Evolutionary conservation across 805 yeast species (phyloP).

Genomic region (Sugiyamaella mastotermitis): DNA sequence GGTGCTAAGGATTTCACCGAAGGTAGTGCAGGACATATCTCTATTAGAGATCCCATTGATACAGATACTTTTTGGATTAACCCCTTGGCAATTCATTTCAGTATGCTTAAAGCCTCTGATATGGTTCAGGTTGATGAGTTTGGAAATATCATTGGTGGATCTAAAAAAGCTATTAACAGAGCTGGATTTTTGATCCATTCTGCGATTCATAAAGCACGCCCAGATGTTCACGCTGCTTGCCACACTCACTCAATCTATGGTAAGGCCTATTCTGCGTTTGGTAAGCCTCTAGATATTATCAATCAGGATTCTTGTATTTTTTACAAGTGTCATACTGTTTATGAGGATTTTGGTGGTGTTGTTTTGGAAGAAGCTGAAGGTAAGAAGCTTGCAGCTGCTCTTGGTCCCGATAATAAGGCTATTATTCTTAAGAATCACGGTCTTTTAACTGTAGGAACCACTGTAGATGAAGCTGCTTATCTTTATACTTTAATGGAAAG

Average conservation of each 20-base stretch:
- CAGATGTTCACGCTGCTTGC: constrained; percentile 66
- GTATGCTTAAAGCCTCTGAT: constrained; percentile 51
- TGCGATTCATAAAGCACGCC: constrained; percentile 59
- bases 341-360: constrained; percentile 69
- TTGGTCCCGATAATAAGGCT: constrained; percentile 50
- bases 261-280: constrained; percentile 60
- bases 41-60: constrained; percentile 76
- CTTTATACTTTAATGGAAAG: constrained; percentile 58
- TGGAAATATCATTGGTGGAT: constrained; percentile 60
- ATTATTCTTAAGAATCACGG: constrained; percentile 71
- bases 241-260: constrained; percentile 65
- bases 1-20: constrained; percentile 73
- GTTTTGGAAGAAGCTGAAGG: constrained; percentile 67
- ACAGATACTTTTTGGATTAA: constrained; percentile 85
- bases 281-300: constrained; percentile 66
- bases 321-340: constrained; percentile 61
- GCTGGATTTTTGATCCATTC: constrained; percentile 71
- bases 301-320: constrained; percentile 72
- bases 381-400: constrained; percentile 49
- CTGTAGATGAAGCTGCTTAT: constrained; percentile 72
- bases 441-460: constrained; percentile 59
- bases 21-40: constrained; percentile 83
- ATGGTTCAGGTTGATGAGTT: constrained; percentile 58
- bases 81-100: constrained; percentile 77
- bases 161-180: constrained; percentile 48